Conservation (phyloP, 371 early-diverging fungal genomes). For the Apophysomyces ossiformis region DNA sequence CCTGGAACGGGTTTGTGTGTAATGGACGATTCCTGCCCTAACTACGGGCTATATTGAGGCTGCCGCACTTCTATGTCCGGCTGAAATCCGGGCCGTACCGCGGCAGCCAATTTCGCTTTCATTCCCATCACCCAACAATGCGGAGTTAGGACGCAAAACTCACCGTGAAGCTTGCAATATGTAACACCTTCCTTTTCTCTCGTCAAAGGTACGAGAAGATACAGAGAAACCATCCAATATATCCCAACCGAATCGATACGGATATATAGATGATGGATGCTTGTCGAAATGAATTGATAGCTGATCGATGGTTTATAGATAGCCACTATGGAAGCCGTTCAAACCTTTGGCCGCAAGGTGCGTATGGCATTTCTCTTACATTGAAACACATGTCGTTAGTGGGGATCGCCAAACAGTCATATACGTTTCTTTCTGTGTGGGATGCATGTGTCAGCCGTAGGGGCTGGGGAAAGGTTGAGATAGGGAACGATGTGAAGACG, state of each 20-base stretch:
- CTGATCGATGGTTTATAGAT: not conserved
- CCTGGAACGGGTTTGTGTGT: not conserved
- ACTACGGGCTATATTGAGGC: not conserved
- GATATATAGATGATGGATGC: not conserved
- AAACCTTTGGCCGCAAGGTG: conserved; percentile 46
- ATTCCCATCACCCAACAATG: not conserved
- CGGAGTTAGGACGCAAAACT: conserved; percentile 10
- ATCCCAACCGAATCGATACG: not conserved
- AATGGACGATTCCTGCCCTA: not conserved
- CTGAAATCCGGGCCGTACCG: not conserved
- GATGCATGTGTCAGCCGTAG: no score
- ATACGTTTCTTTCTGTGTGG: no score
- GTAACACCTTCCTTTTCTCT: conserved; percentile 11
- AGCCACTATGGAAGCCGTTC: conserved; percentile 41
- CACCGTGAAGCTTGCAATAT: conserved; percentile 8
- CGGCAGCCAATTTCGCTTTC: not conserved
- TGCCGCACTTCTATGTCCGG: not conserved
- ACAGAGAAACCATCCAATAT: not conserved
- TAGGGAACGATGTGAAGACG: not conserved
- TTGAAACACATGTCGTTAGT: not conserved
- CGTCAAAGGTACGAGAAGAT: conserved; percentile 1
- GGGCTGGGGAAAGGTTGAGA: not conserved
- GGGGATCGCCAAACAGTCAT: no score
- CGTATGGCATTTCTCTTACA: conserved; percentile 16
- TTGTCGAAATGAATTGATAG: not conserved